Percentiles rank a stretch among this genome's conserved stretches.
Conservation (phyloP, 306 rosid species). For the Cucurbita argyrosperma region DNA sequence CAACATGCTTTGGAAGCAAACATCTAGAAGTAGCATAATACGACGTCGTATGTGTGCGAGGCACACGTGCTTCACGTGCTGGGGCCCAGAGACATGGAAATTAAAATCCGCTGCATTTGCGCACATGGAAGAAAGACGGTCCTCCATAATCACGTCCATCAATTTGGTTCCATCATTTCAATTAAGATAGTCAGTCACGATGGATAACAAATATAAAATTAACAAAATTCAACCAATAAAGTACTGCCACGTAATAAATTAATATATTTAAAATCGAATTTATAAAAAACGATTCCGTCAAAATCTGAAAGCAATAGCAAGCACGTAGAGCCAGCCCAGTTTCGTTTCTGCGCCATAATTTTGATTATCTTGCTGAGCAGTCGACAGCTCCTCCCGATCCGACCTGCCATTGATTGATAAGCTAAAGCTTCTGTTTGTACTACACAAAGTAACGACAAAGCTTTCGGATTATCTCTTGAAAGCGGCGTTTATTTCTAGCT, state of each 20-base stretch:
- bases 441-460: background rate
- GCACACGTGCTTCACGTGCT: slow-evolving; percentile 1
- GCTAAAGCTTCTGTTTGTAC: slow-evolving; percentile 1
- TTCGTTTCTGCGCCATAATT: slow-evolving; percentile 1
- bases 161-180: too few relatives aligned
- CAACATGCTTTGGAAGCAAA: too few relatives aligned
- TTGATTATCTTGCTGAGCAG: background rate
- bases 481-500: background rate
- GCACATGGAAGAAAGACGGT: background rate
- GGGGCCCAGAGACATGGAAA: background rate
- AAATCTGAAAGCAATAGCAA: background rate
- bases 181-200: background rate
- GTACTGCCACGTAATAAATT: background rate
- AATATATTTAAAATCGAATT: background rate
- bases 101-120: background rate
- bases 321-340: background rate
- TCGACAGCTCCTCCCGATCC: background rate
- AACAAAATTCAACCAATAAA: background rate
- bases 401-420: background rate
- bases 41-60: background rate
- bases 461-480: background rate
- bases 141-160: background rate
- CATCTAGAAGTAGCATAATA: background rate
- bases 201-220: background rate
- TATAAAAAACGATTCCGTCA: background rate